Percentiles rank a stretch among this genome's conserved stretches.
Conservation (phyloP, 805 yeast species). For the Teunomyces pallodes region DNA sequence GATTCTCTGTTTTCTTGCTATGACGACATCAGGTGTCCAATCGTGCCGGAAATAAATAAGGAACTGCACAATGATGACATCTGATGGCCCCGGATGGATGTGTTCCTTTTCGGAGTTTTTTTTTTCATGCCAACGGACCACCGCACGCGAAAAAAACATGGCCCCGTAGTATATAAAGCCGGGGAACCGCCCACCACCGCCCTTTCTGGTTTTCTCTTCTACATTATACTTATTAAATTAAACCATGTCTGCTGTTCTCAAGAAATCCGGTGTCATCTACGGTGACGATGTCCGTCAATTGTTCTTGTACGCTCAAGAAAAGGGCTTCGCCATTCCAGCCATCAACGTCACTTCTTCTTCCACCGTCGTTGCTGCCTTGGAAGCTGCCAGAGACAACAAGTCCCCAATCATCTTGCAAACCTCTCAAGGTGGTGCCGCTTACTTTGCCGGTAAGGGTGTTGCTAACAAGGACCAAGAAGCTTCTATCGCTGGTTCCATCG, state of each 20-base stretch:
- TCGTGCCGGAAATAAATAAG: neutral
- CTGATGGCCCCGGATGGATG: conserved; percentile 9
- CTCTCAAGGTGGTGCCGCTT: conserved; percentile 99
- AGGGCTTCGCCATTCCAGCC: conserved; percentile 97
- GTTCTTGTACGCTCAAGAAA: conserved; percentile 89
- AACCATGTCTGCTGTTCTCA: conserved; percentile 65
- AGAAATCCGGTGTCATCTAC: conserved; percentile 95
- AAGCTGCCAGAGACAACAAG: conserved; percentile 48
- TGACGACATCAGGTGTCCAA: conserved; percentile 1
- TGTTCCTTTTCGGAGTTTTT: conserved; percentile 10
- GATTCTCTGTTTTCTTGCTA: neutral
- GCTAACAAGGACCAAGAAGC: conserved; percentile 91
- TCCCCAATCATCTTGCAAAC: conserved; percentile 96
- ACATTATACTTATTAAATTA: neutral
- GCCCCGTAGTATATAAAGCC: conserved; percentile 8
- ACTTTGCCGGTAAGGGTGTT: conserved; percentile 99
- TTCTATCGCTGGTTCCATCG: conserved; percentile 89
- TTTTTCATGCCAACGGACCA: neutral
- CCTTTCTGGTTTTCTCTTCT: neutral
- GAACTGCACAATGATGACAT: conserved; percentile 4
- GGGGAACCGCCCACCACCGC: conserved; percentile 1
- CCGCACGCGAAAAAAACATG: conserved; percentile 1
- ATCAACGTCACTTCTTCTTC: conserved; percentile 98
- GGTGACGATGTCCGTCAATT: conserved; percentile 91
- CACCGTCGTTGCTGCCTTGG: conserved; percentile 63